Conservation (phyloP, 2,329 filamentous ascomycete species). For the Fusarium pilosicola region DNA sequence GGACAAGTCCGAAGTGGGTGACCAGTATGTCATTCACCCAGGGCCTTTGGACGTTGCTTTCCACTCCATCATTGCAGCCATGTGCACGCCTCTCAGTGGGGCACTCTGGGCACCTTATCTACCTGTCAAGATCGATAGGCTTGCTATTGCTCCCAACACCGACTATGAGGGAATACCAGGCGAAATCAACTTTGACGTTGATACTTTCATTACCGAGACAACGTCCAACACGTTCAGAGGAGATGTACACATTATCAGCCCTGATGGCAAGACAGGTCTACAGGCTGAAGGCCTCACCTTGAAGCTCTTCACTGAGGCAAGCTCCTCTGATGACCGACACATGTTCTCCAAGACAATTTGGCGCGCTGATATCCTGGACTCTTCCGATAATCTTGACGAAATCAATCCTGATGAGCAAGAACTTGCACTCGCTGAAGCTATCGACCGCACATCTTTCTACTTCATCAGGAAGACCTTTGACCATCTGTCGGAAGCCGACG, state of each 20-base stretch:
- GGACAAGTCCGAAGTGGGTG: not conserved
- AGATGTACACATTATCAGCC: not conserved
- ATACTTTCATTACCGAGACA: not conserved
- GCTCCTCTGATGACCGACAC: not conserved
- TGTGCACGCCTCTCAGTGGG: not conserved
- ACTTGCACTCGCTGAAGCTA: not conserved
- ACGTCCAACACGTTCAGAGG: not conserved
- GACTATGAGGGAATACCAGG: not conserved
- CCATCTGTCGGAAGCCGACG: not conserved
- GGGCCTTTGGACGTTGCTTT: not conserved
- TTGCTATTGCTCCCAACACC: not conserved
- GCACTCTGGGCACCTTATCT: conserved; percentile 1
- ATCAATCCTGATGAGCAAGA: not conserved
- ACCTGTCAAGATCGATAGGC: not conserved
- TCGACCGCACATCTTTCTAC: not conserved
- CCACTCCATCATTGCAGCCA: not conserved
- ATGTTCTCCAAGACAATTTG: conserved; percentile 5
- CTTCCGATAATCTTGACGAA: not conserved
- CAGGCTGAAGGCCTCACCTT: not conserved
- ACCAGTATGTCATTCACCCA: not conserved
- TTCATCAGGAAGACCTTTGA: not conserved
- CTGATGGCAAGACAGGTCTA: not conserved
- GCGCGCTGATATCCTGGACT: not conserved
- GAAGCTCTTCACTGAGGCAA: not conserved
- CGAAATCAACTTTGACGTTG: not conserved